Percentiles rank a stretch among this genome's conserved stretches.
These are phyloP conservation scores for Colletotrichum liaoningense DNA, from an alignment of 2,329 filamentous ascomycete genomes.

Conservation along the genomic window DNA sequence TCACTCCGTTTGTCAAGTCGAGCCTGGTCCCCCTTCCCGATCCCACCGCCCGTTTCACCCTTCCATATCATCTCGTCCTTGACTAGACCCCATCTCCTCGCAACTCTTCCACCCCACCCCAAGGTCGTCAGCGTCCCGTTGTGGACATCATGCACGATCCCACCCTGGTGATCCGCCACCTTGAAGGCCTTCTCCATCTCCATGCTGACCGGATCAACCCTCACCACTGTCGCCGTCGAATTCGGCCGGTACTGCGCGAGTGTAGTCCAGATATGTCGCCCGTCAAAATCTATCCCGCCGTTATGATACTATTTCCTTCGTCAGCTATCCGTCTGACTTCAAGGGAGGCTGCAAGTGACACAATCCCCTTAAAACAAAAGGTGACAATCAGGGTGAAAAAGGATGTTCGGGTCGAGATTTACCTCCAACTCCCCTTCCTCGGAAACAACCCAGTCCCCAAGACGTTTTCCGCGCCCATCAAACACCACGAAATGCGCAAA, in stretches of 20 bases:
- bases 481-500: slow-evolving; percentile 59
- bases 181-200: slow-evolving; percentile 48
- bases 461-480: slow-evolving; percentile 51
- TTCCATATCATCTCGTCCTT: too few relatives aligned
- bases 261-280: slow-evolving; percentile 57
- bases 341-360: not conserved
- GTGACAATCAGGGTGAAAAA: not conserved
- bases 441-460: slow-evolving; percentile 58
- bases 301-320: slow-evolving; percentile 52
- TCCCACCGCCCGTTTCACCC: not conserved
- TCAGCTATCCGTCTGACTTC: not conserved
- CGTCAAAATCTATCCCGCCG: slow-evolving; percentile 62
- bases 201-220: slow-evolving; percentile 50
- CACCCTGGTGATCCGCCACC: slow-evolving; percentile 57
- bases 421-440: slow-evolving; percentile 41
- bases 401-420: not conserved
- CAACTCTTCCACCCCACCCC: slow-evolving; percentile 59
- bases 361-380: too few relatives aligned
- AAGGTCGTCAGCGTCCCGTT: slow-evolving; percentile 51
- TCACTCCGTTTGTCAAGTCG: slow-evolving; percentile 48
- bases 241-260: slow-evolving; percentile 60
- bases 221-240: slow-evolving; percentile 55
- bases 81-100: slow-evolving; percentile 49
- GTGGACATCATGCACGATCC: slow-evolving; percentile 54
- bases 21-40: not conserved